Evolutionary conservation across 306 rosid species (phyloP).

Genomic region (Coriaria nepalensis): DNA sequence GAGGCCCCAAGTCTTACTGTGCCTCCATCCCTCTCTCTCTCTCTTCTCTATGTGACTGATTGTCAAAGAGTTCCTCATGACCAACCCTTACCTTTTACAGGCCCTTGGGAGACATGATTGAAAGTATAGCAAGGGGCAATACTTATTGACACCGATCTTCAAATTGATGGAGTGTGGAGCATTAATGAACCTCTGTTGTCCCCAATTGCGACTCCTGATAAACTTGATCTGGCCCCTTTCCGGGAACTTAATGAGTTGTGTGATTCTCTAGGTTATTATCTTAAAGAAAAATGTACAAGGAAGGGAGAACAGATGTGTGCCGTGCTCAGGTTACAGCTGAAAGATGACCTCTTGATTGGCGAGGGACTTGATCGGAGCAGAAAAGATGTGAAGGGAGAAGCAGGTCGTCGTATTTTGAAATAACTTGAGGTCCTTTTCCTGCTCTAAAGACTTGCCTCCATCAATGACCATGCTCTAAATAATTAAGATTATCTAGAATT

Average conservation of each 20-base stretch:
- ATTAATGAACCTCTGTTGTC: conserved; percentile 64
- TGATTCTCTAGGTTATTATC: conserved; percentile 56
- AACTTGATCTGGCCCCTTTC: conserved; percentile 66
- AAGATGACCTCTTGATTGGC: conserved; percentile 36
- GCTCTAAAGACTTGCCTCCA: conserved; percentile 7
- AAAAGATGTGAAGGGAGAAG: conserved; percentile 72
- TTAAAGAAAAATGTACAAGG: conserved; percentile 39
- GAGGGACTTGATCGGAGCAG: conserved; percentile 36
- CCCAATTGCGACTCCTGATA: conserved; percentile 93
- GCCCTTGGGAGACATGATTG: conserved; percentile 92
- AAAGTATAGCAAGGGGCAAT: conserved; percentile 88
- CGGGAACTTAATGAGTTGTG: conserved; percentile 63
- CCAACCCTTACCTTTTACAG: conserved; percentile 24
- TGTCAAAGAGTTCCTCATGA: neutral
- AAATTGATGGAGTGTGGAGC: conserved; percentile 68
- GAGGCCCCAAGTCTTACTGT: conserved; percentile 47
- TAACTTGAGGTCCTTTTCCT: conserved; percentile 59
- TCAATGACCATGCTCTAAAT: neutral
- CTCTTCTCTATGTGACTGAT: neutral
- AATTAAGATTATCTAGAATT: too few species aligned
- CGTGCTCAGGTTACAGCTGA: conserved; percentile 54
- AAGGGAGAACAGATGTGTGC: conserved; percentile 37
- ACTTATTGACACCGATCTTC: conserved; percentile 68
- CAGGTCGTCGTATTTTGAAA: conserved; percentile 51
- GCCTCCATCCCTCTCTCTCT: neutral